phyloP scores from a whole-genome alignment of 306 rosid genomes.

The Ziziphus jujuba region DNA sequence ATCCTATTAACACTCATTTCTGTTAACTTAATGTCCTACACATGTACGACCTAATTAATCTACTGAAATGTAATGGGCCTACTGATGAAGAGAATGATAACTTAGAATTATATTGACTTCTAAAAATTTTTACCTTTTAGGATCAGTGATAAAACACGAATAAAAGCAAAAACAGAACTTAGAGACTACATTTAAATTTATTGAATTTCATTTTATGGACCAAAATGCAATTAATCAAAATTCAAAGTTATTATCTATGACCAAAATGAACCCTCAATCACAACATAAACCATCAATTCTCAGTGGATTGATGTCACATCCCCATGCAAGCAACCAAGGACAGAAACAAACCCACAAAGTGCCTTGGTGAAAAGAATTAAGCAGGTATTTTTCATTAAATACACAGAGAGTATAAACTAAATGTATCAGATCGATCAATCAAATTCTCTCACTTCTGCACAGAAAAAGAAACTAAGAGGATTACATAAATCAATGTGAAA shows the following conservation, averaged over 20 bases:
- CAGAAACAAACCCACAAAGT: background rate
- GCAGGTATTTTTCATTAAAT: background rate
- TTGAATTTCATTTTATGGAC: background rate
- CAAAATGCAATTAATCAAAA: background rate
- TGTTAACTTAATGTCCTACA: no score
- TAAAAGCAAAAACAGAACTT: slow-evolving; percentile 15
- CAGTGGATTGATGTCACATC: background rate
- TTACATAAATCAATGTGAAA: background rate
- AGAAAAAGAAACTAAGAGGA: slow-evolving; percentile 1
- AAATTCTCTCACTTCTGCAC: background rate
- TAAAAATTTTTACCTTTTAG: no score
- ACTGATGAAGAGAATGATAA: no score
- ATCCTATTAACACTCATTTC: no score
- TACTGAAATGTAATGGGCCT: no score
- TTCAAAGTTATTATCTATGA: background rate
- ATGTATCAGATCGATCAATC: background rate
- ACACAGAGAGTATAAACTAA: slow-evolving; percentile 4
- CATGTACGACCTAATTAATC: no score
- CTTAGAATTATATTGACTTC: no score
- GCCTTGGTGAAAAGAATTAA: background rate
- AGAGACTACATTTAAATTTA: slow-evolving; percentile 6
- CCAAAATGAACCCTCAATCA: background rate
- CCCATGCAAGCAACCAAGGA: background rate
- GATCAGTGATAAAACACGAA: background rate
- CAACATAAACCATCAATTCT: background rate